Percentiles rank a stretch among this genome's conserved stretches.
These are phyloP conservation scores for Phialemonium atrogriseum DNA, from an alignment of 2,329 filamentous ascomycete genomes.

Conservation along the genomic window DNA sequence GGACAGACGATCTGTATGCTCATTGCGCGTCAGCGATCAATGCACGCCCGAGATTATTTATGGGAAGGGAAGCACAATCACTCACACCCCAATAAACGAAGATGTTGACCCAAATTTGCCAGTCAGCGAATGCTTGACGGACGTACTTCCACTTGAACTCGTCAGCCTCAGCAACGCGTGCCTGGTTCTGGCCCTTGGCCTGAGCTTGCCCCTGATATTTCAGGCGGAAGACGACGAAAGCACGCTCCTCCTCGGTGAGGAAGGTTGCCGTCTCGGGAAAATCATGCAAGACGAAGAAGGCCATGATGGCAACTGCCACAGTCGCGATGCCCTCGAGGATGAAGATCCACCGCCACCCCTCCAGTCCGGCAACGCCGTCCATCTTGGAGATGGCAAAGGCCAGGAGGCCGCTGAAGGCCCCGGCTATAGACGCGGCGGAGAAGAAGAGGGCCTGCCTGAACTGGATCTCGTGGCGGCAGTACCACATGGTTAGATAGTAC, in stretches of 20 bases:
- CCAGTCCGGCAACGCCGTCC: conserved; percentile 52
- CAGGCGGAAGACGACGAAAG: conserved; percentile 62
- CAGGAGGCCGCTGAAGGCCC: conserved; percentile 66
- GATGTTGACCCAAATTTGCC: conserved; percentile 62
- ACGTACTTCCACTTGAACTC: conserved; percentile 70
- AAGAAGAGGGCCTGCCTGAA: conserved; percentile 66
- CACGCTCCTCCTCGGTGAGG: conserved; percentile 61
- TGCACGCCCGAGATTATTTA: conserved; percentile 20
- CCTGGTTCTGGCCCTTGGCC: conserved; percentile 8
- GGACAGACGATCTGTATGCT: conserved; percentile 37
- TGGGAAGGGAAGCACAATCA: conserved; percentile 32
- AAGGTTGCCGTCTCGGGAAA: conserved; percentile 75
- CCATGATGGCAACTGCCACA: conserved; percentile 50
- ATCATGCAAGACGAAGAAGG: conserved; percentile 68
- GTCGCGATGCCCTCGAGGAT: conserved; percentile 34
- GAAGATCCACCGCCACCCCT: conserved; percentile 59
- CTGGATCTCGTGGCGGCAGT: conserved; percentile 47
- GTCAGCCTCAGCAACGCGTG: conserved; percentile 54
- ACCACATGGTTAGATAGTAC: conserved; percentile 52
- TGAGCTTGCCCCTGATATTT: conserved; percentile 48
- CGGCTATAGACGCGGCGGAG: conserved; percentile 70
- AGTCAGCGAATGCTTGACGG: conserved; percentile 64
- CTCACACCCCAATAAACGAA: conserved; percentile 57
- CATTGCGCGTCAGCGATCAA: conserved; percentile 2
- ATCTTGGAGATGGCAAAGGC: conserved; percentile 64